Base-by-base conservation (phyloP, 2,329 filamentous ascomycete species). In the Xylaria sp. region DNA sequence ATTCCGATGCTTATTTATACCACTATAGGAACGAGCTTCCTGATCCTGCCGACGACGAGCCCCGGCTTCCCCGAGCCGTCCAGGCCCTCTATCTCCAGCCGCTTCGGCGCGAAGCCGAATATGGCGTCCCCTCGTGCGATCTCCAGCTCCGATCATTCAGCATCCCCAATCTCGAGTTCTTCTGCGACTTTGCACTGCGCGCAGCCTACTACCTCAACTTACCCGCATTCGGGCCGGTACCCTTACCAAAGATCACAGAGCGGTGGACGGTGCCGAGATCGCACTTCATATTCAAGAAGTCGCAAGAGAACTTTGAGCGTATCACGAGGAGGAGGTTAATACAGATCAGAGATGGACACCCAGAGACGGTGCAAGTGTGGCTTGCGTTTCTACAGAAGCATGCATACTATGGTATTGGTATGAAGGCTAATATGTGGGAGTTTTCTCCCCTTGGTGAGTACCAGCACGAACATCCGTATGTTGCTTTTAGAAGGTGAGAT, bases 361-460 rank as follows among this genome's bases (percentile, higher is more conserved):
- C 94, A 0, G 93, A 98, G 79, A 91, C 90, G 0, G 94, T 99
- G 42, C 92, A 97, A 80, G 81, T 94, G 32, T 99, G 96, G 96
- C 83, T 99, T 67, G 94, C 93, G 0, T 98, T 97, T 78, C 80
- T 99, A 77, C 89, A 92, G 77, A 97, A 97, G 82, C 92, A 98
- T 78, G 93, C 94, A 50, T 97, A 96, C 79, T 93, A 97, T 74
- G 96, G 96, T n/a, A 91, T 98, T 48, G 96, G 96, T 75, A 97
- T 99, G 94, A 99, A 99, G 86, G 96, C 96, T 61, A 98, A 99
- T 79, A 88, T 98, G 58, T 99, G 92, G 90, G 93, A 97, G 78
- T 94, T 93, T 80, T 89, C 92, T 76, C 86, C 87, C 65, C 78
- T 94, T 67, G 90, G 92, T 92, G 86, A 70, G 81, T 78, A 55